Percentiles rank a stretch among this genome's conserved stretches.
phyloP scores from a whole-genome alignment of 345 rosid genomes.

The Salix exigua region DNA sequence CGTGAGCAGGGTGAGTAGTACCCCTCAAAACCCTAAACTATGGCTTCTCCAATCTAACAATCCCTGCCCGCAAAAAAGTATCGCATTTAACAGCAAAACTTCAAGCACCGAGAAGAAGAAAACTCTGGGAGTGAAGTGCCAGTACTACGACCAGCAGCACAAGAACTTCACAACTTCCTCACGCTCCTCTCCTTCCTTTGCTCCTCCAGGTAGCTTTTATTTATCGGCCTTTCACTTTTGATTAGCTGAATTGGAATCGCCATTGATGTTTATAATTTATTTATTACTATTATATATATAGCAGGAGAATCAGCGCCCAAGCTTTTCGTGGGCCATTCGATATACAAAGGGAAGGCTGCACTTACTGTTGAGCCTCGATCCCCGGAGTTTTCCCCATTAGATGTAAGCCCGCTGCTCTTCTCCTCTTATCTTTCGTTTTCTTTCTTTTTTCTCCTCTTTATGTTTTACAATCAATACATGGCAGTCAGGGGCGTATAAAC shows the following conservation, averaged over 20 bases:
- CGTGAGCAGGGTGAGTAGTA: constrained; percentile 4
- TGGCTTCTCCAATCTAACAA: constrained; percentile 8
- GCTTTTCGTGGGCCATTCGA: constrained; percentile 72
- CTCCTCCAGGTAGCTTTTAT: constrained; percentile 27
- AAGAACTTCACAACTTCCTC: constrained; percentile 21
- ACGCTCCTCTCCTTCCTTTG: constrained; percentile 15
- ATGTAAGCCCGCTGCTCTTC: constrained; percentile 30
- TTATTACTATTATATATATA: background rate
- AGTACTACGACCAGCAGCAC: constrained; percentile 40
- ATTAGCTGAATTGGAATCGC: background rate
- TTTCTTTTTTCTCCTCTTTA: background rate
- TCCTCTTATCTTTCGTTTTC: background rate
- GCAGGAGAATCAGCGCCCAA: constrained; percentile 48
- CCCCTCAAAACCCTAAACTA: constrained; percentile 33
- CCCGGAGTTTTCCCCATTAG: constrained; percentile 71
- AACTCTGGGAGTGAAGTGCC: constrained; percentile 44
- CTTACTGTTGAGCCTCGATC: constrained; percentile 75
- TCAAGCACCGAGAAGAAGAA: constrained; percentile 2
- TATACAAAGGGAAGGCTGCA: constrained; percentile 96
- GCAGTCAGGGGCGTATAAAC: constrained; percentile 81
- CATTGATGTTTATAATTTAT: background rate
- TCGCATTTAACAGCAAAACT: background rate
- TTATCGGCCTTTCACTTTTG: background rate
- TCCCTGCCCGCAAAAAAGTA: constrained; percentile 11
- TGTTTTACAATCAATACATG: background rate